Percentiles rank a stretch among this genome's conserved stretches.
These are phyloP conservation scores for Penicillium aurantiogriseum DNA, from an alignment of 2,329 filamentous ascomycete genomes.

Conservation along the genomic window DNA sequence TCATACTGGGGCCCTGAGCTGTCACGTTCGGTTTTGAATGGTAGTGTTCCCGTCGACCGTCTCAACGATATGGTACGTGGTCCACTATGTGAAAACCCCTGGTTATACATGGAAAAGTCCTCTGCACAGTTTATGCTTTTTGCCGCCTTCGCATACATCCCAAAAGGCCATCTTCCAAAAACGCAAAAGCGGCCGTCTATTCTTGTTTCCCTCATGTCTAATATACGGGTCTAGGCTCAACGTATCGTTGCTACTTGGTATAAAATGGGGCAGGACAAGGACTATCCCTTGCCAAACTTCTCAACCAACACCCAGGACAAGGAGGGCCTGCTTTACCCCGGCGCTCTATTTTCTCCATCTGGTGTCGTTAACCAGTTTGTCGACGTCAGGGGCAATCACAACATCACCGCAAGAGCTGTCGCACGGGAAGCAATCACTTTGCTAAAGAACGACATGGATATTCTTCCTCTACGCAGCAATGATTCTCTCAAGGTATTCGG, in stretches of 20 bases:
- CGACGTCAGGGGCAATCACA: conserved; percentile 55
- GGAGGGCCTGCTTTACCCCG: conserved; percentile 58
- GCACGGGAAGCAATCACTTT: conserved; percentile 58
- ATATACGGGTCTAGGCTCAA: conserved; percentile 44
- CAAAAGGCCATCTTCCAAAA: too few species aligned
- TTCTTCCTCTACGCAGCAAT: conserved; percentile 48
- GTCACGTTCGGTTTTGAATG: conserved; percentile 56
- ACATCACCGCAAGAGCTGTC: conserved; percentile 50
- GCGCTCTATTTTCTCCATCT: conserved; percentile 56
- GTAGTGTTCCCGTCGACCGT: conserved; percentile 55
- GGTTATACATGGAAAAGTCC: too few species aligned
- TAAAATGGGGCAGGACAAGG: conserved; percentile 55
- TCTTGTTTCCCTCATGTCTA: background rate
- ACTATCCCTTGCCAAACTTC: conserved; percentile 59
- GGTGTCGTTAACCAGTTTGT: conserved; percentile 71
- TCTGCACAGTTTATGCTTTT: too few species aligned
- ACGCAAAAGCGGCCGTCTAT: too few species aligned
- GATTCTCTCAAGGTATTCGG: conserved; percentile 48
- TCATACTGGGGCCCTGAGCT: conserved; percentile 58
- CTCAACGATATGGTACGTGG: conserved; percentile 51
- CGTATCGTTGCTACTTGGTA: conserved; percentile 60
- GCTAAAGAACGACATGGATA: conserved; percentile 62
- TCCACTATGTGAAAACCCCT: background rate
- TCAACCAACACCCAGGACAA: conserved; percentile 58
- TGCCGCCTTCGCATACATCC: too few species aligned